Base-by-base conservation (phyloP, 345 rosid genomes). In the Punica granatum region DNA sequence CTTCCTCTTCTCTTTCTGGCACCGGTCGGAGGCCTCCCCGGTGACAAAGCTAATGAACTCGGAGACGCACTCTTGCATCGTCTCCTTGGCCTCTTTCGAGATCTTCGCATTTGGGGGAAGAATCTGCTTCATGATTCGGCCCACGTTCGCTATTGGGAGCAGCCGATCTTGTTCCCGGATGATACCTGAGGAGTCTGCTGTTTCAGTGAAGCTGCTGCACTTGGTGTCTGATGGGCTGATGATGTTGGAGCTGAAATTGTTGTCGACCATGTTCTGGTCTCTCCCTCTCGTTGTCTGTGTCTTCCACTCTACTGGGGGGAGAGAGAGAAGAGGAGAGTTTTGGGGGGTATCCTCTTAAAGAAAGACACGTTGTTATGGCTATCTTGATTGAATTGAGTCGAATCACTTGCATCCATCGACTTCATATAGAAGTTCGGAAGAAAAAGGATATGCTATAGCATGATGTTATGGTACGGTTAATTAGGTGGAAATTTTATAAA, bases 11-110 rank as follows among this genome's bases (percentile, higher is more conserved):
- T 88, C 93, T 69, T 78, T 84, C 73, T 83, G 93, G 72, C 96
- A 87, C 77, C 80, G 86, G 72, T 90, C 86, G 9, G 92, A 80
- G 33, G 96, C 96, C 79, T 90, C 96, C 21, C 86, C 82, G 0
- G 96, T 87, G 64, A 89, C 85, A 68, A 87, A 89, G 75, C 96
- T 87, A 75, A 89, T 72, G 78, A 90, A 90, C 83, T 90, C 96
- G 4, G 90, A 82, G 43, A 88, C 90, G 77, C 92, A 90, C 65
- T 87, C 96, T 79, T 87, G 90, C 85, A 87, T 76, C 54, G 84
- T 87, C 74, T 90, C 88, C 74, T 87, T 90, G 51, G 86, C 92
- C 77, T 87, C 90, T 77, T 81, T 85, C 49, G 96, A 87, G 67
- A 90, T 81, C 86, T 90, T 90, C 33, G 90, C 90, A 63, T 72